Evolutionary conservation across 345 rosid species (phyloP).

Genomic region (Cardamine resedifolia): DNA sequence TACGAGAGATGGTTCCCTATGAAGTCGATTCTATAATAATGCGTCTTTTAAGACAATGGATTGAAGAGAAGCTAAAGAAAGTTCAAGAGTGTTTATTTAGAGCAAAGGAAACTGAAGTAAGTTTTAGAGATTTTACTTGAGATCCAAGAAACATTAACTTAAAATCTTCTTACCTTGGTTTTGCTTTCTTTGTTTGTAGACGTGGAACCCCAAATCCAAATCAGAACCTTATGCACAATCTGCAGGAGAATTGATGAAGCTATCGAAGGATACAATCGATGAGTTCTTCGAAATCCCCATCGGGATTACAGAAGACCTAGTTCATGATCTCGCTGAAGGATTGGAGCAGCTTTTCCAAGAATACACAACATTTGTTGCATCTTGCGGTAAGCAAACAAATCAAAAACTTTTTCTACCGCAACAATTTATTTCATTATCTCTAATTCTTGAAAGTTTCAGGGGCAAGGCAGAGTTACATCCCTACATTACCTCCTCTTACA

Average conservation of each 20-base stretch:
- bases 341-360: conserved; percentile 66
- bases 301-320: conserved; percentile 71
- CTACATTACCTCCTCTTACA: conserved; percentile 79
- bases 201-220: conserved; percentile 96
- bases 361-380: conserved; percentile 66
- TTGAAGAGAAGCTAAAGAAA: conserved; percentile 52
- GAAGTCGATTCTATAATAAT: conserved; percentile 72
- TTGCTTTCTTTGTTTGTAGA: conserved; percentile 42
- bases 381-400: conserved; percentile 58
- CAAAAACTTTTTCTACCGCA: background rate
- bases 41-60: conserved; percentile 62
- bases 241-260: conserved; percentile 62
- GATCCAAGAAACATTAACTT: background rate
- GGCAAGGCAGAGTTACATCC: conserved; percentile 78
- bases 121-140: conserved; percentile 9
- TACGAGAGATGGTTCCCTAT: conserved; percentile 82
- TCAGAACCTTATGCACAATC: conserved; percentile 86
- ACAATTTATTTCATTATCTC: background rate
- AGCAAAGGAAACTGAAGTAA: conserved; percentile 83
- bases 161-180: background rate
- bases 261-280: conserved; percentile 58
- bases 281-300: conserved; percentile 86
- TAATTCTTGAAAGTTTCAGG: conserved; percentile 42
- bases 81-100: conserved; percentile 49
- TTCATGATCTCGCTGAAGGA: conserved; percentile 72